Conservation (phyloP, 2,329 filamentous ascomycete genomes). For the Aspergillus intermedius region DNA sequence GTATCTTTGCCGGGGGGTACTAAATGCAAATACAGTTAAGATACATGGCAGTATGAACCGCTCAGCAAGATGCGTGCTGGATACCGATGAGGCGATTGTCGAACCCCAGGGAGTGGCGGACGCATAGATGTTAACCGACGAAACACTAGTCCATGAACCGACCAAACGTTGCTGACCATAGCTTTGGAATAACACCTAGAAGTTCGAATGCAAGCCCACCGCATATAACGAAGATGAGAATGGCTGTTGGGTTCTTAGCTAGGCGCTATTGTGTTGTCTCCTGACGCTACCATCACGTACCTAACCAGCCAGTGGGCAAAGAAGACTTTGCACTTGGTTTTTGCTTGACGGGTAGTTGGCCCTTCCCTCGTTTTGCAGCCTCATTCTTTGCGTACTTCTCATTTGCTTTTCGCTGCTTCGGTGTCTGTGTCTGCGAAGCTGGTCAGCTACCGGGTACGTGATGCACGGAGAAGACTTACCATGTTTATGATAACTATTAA, state of each 20-base stretch:
- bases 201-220: conserved; percentile 56
- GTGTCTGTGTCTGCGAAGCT: conserved; percentile 52
- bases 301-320: conserved; percentile 52
- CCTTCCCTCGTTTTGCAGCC: conserved; percentile 55
- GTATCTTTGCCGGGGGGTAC: too few relatives aligned
- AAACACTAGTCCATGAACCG: conserved; percentile 19
- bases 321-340: conserved; percentile 49
- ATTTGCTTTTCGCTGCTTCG: conserved; percentile 59
- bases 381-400: conserved; percentile 54
- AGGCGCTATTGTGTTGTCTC: background rate
- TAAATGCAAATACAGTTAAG: too few relatives aligned
- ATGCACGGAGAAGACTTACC: background rate
- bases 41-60: too few relatives aligned
- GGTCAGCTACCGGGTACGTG: background rate
- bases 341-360: conserved; percentile 37
- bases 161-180: conserved; percentile 32
- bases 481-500: background rate
- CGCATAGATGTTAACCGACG: conserved; percentile 2
- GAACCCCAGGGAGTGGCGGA: too few relatives aligned
- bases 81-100: background rate
- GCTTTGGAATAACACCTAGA: conserved; percentile 38
- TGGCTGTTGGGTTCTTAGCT: conserved; percentile 35
- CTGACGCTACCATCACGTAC: conserved; percentile 39
- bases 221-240: conserved; percentile 58
- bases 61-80: too few relatives aligned